These are phyloP conservation scores for Halophytophthora polymorphica DNA, from an alignment of 352 stramenopile species.

Conservation along the genomic window DNA sequence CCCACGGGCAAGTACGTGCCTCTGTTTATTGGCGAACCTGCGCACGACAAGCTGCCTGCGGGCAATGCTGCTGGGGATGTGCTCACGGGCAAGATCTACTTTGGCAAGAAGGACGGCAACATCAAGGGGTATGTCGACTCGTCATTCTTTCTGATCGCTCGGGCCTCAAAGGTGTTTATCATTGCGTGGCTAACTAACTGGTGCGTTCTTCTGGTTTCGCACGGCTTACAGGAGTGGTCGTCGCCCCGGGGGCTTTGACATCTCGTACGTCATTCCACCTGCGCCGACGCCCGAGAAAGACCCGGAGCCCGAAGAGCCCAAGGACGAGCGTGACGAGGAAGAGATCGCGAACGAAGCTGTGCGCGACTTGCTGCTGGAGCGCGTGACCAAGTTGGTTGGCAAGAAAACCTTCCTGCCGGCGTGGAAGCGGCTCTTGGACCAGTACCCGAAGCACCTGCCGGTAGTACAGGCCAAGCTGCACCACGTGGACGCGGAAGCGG, in stretches of 20 bases:
- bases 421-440: constrained; percentile 42
- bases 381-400: constrained; percentile 62
- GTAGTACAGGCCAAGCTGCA: constrained; percentile 68
- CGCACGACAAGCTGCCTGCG: constrained; percentile 62
- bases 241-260: constrained; percentile 63
- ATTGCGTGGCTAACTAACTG: constrained; percentile 15
- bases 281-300: constrained; percentile 55
- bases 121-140: constrained; percentile 53
- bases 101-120: constrained; percentile 66
- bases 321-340: constrained; percentile 68
- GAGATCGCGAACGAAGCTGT: constrained; percentile 69
- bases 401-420: constrained; percentile 60
- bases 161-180: neutral
- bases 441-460: constrained; percentile 60
- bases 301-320: constrained; percentile 56
- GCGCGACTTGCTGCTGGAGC: constrained; percentile 63
- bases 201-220: constrained; percentile 3
- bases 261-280: constrained; percentile 74
- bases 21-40: constrained; percentile 74
- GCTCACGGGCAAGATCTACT: constrained; percentile 66
- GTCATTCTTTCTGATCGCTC: constrained; percentile 3
- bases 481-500: constrained; percentile 64
- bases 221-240: constrained; percentile 32
- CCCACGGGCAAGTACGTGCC: constrained; percentile 53
- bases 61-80: constrained; percentile 56